These are phyloP conservation scores for Chlamydomonas schloesseri DNA, from an alignment of 139 green algal genomes.

Conservation along the genomic window DNA sequence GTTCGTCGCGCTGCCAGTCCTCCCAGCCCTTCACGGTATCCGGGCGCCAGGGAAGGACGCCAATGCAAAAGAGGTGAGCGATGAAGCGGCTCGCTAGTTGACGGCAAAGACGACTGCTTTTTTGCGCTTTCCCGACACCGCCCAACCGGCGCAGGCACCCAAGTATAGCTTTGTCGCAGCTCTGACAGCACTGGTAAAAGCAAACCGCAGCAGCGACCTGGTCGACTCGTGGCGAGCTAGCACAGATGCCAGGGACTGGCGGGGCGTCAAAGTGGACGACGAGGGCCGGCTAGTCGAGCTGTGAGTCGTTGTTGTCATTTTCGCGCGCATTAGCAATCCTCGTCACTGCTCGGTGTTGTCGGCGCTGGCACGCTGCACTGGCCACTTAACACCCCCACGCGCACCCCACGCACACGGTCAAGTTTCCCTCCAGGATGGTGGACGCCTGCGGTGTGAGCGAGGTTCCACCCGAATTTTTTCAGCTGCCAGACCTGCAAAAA, in stretches of 20 bases:
- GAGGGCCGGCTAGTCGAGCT: constrained; percentile 21
- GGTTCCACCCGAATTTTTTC: constrained; percentile 37
- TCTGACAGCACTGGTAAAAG: not conserved
- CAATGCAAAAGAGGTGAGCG: not conserved
- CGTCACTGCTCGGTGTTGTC: no score
- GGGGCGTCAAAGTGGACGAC: constrained; percentile 9
- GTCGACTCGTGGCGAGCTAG: not conserved
- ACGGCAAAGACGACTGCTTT: not conserved
- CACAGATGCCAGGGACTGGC: constrained; percentile 23
- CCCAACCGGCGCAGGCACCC: not conserved
- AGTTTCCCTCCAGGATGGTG: constrained; percentile 48
- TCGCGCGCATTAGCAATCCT: no score
- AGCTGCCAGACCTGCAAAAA: constrained; percentile 41
- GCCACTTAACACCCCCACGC: no score
- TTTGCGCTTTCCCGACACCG: not conserved
- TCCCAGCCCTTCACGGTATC: constrained; percentile 22
- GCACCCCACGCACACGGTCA: no score
- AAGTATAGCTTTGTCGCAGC: not conserved
- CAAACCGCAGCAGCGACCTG: constrained; percentile 9
- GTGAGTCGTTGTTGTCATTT: not conserved
- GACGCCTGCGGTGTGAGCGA: constrained; percentile 54
- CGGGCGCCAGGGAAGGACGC: not conserved
- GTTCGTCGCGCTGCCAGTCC: not conserved
- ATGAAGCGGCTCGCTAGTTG: not conserved
- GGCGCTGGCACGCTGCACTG: no score